Conservation (phyloP, 768 basidiomycete genomes). For the Psilocybe tampanensis region DNA sequence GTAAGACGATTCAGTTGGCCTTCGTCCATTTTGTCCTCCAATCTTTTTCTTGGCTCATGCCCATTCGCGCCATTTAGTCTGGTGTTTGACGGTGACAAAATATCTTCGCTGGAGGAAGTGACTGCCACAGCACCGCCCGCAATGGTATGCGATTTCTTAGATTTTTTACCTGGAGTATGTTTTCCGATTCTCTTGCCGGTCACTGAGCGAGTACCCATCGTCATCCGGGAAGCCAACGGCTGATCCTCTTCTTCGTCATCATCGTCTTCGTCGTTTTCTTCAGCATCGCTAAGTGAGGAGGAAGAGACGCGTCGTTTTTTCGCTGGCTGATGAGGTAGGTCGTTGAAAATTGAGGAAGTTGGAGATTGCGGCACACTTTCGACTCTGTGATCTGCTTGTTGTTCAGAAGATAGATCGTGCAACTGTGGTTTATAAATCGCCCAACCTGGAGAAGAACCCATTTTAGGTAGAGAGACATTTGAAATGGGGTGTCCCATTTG, state of each 20-base stretch:
- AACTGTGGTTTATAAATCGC: constrained; percentile 6
- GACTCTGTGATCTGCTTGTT: constrained; percentile 27
- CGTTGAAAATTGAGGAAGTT: constrained; percentile 53
- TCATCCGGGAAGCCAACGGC: constrained; percentile 55
- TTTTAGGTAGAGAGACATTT: constrained; percentile 45
- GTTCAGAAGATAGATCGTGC: not conserved
- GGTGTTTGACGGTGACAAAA: constrained; percentile 37
- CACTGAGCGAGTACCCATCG: constrained; percentile 24
- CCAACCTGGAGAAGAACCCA: constrained; percentile 56
- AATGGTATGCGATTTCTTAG: constrained; percentile 59
- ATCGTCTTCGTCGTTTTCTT: constrained; percentile 46
- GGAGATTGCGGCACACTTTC: constrained; percentile 42
- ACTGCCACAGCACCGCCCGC: constrained; percentile 39
- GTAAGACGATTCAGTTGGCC: constrained; percentile 75
- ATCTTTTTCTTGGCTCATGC: constrained; percentile 57
- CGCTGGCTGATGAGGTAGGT: constrained; percentile 44
- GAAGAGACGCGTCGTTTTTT: constrained; percentile 58
- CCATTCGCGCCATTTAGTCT: constrained; percentile 47
- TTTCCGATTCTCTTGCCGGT: constrained; percentile 52
- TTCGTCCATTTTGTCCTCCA: constrained; percentile 82
- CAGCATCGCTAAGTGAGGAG: constrained; percentile 55
- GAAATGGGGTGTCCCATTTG: constrained; percentile 65
- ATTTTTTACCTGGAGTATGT: constrained; percentile 57
- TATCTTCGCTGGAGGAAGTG: constrained; percentile 34
- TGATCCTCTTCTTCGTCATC: constrained; percentile 58